Evolutionary conservation across 257 asterid genomes (phyloP), one percentile per base, ranked within the genome.

Genomic region (Penstemon davidsonii): DNA sequence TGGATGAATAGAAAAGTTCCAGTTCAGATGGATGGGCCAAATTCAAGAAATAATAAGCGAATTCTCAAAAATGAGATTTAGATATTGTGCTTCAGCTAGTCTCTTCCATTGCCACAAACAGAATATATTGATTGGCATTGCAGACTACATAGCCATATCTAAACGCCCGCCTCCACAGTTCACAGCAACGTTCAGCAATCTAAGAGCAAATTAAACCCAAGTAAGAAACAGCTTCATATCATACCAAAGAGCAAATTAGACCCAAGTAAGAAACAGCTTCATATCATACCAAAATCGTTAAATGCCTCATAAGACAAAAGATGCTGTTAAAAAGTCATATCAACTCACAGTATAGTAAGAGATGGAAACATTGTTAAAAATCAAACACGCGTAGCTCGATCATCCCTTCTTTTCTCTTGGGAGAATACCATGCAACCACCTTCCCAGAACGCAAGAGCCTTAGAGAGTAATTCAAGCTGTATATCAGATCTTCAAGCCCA

Each of bases 381-480:
- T 94, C 99, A 68, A 90, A 87, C 41, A 87, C 5, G 13, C 96
- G 96, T 13, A 94, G 76, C 87, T 94, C 99, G 8, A 94, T 10
- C 99, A 94, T 90, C 19, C 95, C 99, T 70, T 94, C 97, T 38
- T 88, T 86, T 60, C 96, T 74, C 62, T 76, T 91, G 3, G 96
- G 92, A 60, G 99, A 88, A 75, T 79, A 94, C 99, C 99, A 94
- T 0, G 97, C 99, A 3, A 90, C 91, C 66, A 91, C 97, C 79
- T 90, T 94, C 57, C 96, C 99, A 5, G 99, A 91, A 4, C 67
- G 51, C 68, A 94, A 78, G 25, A 80, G 64, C 80, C 88, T 78
- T 12, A 90, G 41, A 5, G 95, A 83, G 82, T 88, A 94, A 73
- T 78, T 84, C 88, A 90, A 75, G 83, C 97, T 91, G 81, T 72